Evolutionary conservation across 2,329 filamentous ascomycete genomes (phyloP), one percentile per base, ranked within the genome.

Genomic region (Xylaria sp.): DNA sequence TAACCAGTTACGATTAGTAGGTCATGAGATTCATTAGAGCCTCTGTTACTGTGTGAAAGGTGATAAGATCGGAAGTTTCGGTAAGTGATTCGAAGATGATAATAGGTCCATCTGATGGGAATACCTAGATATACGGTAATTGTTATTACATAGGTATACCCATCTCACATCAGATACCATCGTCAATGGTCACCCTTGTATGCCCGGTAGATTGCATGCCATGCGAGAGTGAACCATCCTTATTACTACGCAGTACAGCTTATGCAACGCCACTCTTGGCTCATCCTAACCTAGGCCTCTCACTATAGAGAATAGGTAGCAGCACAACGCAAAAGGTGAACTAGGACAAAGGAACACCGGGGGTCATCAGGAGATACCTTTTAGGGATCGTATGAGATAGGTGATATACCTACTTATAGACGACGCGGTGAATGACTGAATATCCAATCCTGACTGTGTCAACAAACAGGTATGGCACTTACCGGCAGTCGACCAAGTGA

Each of bases 321-420:
- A 65, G 24, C 47, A 39, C n/a, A 56, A 34, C 34, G 34, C 14
- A n/a, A 55, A 65, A 36, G 14, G 51, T 30, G n/a, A 45, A 14
- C 21, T 19, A 57, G 42, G 47, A 47, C 48, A 14, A 60, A 63
- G 12, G 36, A 50, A 39, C 30, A 27, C 30, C 51, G 54, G 47
- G 54, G 24, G 17, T 19, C 36, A 9, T 47, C 51, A 56, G 32
- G 58, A 57, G 59, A 64, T 32, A 9, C 39, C 51, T 42, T 9
- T 39, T 27, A 30, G 32, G 17, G 55, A 57, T 68, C 66, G 27
- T 68, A 61, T 48, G 66, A 65, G 61, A 58, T 39, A 27, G 45
- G 21, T 55, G 54, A 54, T 50, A 36, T 42, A 19, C 51, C 51
- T 68, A 62, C 53, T 68, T 68, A 68, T 60, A 19, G 42, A 17